Evolutionary conservation across 768 basidiomycete genomes (phyloP), one percentile per base, ranked within the genome.

Genomic region (Galerina sulciceps): DNA sequence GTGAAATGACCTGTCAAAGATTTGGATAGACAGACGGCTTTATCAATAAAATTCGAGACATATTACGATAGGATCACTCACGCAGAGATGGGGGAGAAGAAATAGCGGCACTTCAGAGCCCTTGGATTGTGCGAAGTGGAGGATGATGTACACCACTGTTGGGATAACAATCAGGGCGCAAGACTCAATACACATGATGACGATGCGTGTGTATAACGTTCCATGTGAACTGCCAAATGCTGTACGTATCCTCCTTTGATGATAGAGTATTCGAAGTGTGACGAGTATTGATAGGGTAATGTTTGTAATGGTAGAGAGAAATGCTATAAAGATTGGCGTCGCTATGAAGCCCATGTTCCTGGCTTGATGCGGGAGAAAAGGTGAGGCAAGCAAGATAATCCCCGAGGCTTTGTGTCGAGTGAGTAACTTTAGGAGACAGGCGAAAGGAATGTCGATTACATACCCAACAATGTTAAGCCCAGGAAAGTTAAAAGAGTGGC

Each of bases 61-160:
- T 31, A 31, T 31, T 31, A 31, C 26, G 26, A 31, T 31, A 31
- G 4, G 26, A 31, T 2, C 26, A 42, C 51, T 15, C 17, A 53
- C 51, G 26, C 51, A 53, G 23, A 53, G 20, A 23, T 53, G 51
- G 17, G 51, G 51, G 17, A 53, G 9, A 31, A 53, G 37, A n/a
- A 40, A 34, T 42, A 51, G 17, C 1, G 49, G 49, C 6, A 51
- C 37, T 17, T 37, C 14, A 10, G 37, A 47, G 3, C 46, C 46
- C 4, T 18, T 26, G 18, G 11, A 15, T 4, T 26, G 36, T 13
- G 18, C 38, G 1, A n/a, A 22, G 26, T 31, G n/a, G 14, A 53
- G 37, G 15, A 53, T 38, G 20, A 53, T 23, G 20, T 53, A 53
- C n/a, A 38, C 37, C 14, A 40, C 34, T 18, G 20, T 35, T 26